Base-by-base conservation (phyloP, 306 rosid species). In the Neltuma alba region DNA sequence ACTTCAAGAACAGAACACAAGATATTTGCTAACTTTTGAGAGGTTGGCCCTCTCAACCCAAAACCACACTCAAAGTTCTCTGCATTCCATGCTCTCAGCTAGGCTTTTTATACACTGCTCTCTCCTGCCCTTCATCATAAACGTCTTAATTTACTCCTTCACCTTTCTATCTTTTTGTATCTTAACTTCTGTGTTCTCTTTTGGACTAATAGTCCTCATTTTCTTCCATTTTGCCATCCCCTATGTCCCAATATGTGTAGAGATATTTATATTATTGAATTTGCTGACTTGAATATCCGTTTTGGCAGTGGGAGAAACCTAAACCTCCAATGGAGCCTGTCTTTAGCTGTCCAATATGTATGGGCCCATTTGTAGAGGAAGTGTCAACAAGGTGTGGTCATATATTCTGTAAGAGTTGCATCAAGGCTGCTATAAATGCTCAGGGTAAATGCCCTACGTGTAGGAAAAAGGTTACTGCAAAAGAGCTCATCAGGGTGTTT, bases 261-360 rank as follows among this genome's bases (percentile, higher is more conserved):
- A 48, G 14, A 41, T 64, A 20, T 64, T 55, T 0, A n/a, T 41
- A 31, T 31, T 66, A 50, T 21, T 75, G 57, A 25, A 80, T 70
- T 64, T 55, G 44, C 60, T 73, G 2, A 41, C 34, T 40, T 23
- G n/a, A 40, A 67, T 67, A 20, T 66, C 25, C 30, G 18, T 5
- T 37, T 57, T 41, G 40, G 52, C 54, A 68, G 73, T 23, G 54
- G 30, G 54, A 6, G 54, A 21, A 41, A 25, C 54, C 73, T 41
- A 18, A 40, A 41, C 73, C 73, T 68, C 73, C 72, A 66, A 21
- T 21, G 33, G 72, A 68, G 36, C 73, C 73, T 21, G 54, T 68
- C n/a, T 68, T 68, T 25, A 68, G 45, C 54, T 68, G 73, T 68
- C 73, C 73, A 68, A 68, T 68, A 68, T 68, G 73, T 68, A 68